Evolutionary conservation across 768 basidiomycete genomes (phyloP), one percentile per base, ranked within the genome.

Genomic region (Tulasnella sp.): DNA sequence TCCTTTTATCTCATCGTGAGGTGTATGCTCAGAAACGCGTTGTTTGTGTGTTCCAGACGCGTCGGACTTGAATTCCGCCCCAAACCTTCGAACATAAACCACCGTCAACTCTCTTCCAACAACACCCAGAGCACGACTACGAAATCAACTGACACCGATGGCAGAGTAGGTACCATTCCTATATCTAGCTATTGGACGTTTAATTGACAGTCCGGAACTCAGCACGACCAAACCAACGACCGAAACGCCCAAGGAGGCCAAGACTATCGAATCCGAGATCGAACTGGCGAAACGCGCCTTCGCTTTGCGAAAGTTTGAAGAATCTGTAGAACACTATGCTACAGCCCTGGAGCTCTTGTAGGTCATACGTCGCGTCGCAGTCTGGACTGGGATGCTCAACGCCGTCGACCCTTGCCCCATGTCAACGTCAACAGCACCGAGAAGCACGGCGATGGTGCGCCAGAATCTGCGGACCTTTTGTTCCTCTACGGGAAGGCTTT

Each of bases 401-500:
- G 35, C 19, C 72, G 14, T 37, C 36, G 6, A 35, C 22, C 52
- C 52, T 22, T 29, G 52, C 52, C 26, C n/a, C 37, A 29, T 8
- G 16, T 62, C 37, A 36, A 40, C 65, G n/a, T 36, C 36, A 68
- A 36, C 74, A 95, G 94, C 75, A 91, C 92, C 32, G 82, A 86
- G 77, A 83, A 88, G 76, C 82, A 88, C 73, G 91, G 88, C 41
- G 95, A 98, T 65, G 85, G 94, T 77, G 87, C 90, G 29, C 89
- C 90, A 0, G 89, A 92, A 77, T 89, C 86, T 69, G 96, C 94
- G 8, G 94, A 98, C 77, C 79, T 96, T 26, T 91, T 98, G 74
- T 90, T 96, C 73, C 84, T 86, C 3, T 99, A 98, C 77, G 97
- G 97, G 16, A 94, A 91, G 79, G 94, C 97, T 4, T 81, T 98